These are phyloP conservation scores for Kluyveromyces marxianus DNA, from an alignment of 1,139 yeast species.

Conservation along the genomic window DNA sequence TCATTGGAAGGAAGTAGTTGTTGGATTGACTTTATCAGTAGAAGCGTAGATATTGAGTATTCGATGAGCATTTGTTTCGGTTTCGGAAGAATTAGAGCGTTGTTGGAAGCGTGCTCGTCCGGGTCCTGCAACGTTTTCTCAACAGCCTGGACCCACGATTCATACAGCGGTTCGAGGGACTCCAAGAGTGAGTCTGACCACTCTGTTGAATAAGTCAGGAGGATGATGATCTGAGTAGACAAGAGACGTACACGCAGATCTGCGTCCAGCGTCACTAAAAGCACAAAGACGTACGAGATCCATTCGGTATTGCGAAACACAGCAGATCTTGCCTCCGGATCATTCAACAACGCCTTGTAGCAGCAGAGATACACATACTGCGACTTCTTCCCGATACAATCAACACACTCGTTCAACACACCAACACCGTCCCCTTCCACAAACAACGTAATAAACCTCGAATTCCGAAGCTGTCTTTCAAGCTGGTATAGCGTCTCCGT, in stretches of 20 bases:
- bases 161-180: constrained; percentile 1
- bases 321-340: constrained; percentile 12
- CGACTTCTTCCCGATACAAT: constrained; percentile 1
- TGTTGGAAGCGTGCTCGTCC: not conserved
- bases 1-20: constrained; percentile 18
- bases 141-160: constrained; percentile 4
- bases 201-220: constrained; percentile 21
- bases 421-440: constrained; percentile 13
- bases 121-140: constrained; percentile 5
- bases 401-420: constrained; percentile 5
- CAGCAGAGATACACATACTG: constrained; percentile 22
- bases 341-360: constrained; percentile 20
- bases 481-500: constrained; percentile 15
- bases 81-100: constrained; percentile 7
- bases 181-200: constrained; percentile 3
- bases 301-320: constrained; percentile 11
- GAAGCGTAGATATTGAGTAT: constrained; percentile 17
- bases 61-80: constrained; percentile 13
- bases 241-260: constrained; percentile 15
- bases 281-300: constrained; percentile 6
- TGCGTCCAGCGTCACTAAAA: constrained; percentile 9
- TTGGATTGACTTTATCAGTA: constrained; percentile 22
- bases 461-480: constrained; percentile 20
- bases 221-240: constrained; percentile 19
- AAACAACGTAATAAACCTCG: constrained; percentile 13